Percentiles rank a stretch among this genome's conserved stretches.
These are phyloP conservation scores for Botryotinia calthae DNA, from an alignment of 2,329 filamentous ascomycete species.

Conservation along the genomic window DNA sequence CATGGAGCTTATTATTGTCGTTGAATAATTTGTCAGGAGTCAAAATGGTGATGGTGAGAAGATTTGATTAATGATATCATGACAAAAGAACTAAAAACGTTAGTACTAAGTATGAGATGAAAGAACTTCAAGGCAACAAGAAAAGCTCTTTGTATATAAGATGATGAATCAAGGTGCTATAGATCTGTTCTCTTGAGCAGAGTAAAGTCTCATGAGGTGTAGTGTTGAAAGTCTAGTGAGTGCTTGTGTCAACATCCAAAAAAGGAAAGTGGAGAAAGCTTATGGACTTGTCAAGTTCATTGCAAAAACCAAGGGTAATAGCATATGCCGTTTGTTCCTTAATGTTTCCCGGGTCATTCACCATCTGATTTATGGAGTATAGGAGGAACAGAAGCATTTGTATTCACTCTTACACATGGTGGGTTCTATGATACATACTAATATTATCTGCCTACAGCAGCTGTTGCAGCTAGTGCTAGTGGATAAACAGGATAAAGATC, in stretches of 20 bases:
- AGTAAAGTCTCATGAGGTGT: not conserved
- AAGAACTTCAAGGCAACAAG: not conserved
- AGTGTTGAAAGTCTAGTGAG: not conserved
- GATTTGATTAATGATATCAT: not conserved
- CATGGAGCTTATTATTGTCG: not conserved
- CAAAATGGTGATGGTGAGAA: not conserved
- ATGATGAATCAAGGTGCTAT: not conserved
- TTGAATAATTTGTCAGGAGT: not conserved
- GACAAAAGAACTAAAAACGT: not conserved
- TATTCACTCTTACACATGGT: not conserved
- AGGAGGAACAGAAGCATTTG: not conserved
- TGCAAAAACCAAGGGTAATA: not conserved
- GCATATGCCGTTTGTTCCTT: not conserved
- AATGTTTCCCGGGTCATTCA: not conserved
- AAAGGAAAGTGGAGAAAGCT: not conserved
- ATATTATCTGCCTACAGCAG: not conserved
- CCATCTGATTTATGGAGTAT: not conserved
- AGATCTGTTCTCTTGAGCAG: not conserved
- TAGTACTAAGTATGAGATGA: not conserved
- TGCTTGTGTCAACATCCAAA: not conserved
- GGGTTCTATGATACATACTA: not conserved
- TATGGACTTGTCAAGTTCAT: not conserved
- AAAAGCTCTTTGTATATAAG: not conserved
- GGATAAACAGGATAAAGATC: not conserved
- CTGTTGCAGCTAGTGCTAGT: not conserved